Base-by-base conservation (phyloP, 1,284 basidiomycete species). In the Cutaneotrichosporon spelunceum region DNA sequence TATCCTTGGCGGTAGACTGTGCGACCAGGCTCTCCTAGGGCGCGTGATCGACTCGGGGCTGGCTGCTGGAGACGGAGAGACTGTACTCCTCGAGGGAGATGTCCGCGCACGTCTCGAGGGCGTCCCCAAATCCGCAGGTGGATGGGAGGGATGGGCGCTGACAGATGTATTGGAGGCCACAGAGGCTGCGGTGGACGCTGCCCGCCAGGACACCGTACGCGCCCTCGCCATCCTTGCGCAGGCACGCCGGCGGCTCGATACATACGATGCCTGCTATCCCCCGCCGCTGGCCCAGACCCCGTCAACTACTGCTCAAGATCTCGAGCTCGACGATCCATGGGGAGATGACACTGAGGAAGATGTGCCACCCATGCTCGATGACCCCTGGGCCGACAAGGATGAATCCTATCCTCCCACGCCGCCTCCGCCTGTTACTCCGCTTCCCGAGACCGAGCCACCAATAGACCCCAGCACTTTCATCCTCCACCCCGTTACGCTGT, bases 261-360 rank as follows among this genome's bases (percentile, higher is more conserved):
- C 64, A 11, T 70, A 63, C 53, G 62, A 64, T 24, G 44, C 44
- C 10, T 66, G 61, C 57, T 54, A 54, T 39, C 53, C 61, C 7
- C 57, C 54, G 11, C 45, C 30, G 4, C 24, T 45, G 9, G 23
- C 44, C 26, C n/a, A 53, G 24, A 34, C 55, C 45, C 30, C 39
- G 19, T 19, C 36, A 6, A 33, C 29, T 23, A 23, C 33, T 9
- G n/a, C 26, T 8, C 45, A 61, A 19, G 63, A 59, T 24, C 63
- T 75, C 27, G 90, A 79, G 13, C 53, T 73, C 30, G 78, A 91
- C 70, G 90, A 93, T 75, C 89, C 90, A 11, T 93, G 89, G 89
- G 86, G 81, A 27, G 84, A 87, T 4, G 57, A 44, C 4, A 56
- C 55, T 1, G 58, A 53, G 45, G 56, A 55, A 13, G 53, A 56